Evolutionary conservation across 306 rosid genomes (phyloP), one percentile per base, ranked within the genome.

Genomic region (Trichosanthes truncata): DNA sequence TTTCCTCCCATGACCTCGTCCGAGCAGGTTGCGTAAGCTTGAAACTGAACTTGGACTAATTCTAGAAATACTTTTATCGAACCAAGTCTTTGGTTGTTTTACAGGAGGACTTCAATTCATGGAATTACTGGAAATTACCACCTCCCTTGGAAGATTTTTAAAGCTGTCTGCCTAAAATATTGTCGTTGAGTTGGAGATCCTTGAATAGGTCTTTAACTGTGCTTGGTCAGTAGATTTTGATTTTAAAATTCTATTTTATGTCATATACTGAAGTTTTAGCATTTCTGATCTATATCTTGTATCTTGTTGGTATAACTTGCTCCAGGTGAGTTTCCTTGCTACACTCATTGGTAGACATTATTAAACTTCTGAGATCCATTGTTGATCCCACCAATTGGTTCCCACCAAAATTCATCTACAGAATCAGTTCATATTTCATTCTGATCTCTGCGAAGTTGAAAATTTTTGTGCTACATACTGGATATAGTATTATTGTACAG

Each of bases 101-200:
- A 48, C 92, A 93, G 99, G 98, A 96, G 91, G 98, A 96, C 84
- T 93, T 69, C 74, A 96, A 96, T 84, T 81, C 96, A 21, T 96
- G 99, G 99, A 96, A 96, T 86, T 96, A 33, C 89, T 96, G 99
- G 99, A 96, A 81, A 85, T 76, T 96, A 65, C 92, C 97, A 12
- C 91, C 87, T 69, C 83, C 86, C 31, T 48, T 3, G 68, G 43
- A 89, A 15, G 83, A 83, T 80, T 52, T 77, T 76, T 96, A 89
- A 91, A 83, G 74, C 61, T 21, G 74, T 63, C 41, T 12, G 38
- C 55, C 52, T 35, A 41, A 73, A 76, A 52, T 77, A 61, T 21
- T 68, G 82, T 77, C 56, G 48, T 73, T 73, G 15, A 23, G 12
- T 35, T 15, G 59, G 18, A 51, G 57, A 74, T 51, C 62, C 62